These are phyloP conservation scores for Penicillium sp. DNA, from an alignment of 2,329 filamentous ascomycete species.

Conservation along the genomic window DNA sequence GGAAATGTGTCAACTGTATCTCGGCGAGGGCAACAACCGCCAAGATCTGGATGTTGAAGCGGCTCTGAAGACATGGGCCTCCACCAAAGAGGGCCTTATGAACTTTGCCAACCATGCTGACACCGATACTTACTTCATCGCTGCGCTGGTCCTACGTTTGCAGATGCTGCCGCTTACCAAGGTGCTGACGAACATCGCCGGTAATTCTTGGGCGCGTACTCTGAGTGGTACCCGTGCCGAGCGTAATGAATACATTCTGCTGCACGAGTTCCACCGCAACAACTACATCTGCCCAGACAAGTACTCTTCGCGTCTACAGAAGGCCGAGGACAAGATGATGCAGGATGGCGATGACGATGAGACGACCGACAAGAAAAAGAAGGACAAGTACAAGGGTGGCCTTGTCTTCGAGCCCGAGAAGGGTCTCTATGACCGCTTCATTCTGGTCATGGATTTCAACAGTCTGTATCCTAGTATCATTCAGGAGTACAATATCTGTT, in stretches of 20 bases:
- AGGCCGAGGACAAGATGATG: conserved; percentile 64
- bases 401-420: conserved; percentile 97
- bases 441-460: conserved; percentile 99
- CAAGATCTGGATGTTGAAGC: conserved; percentile 84
- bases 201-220: conserved; percentile 96
- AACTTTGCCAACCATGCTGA: conserved; percentile 93
- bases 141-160: conserved; percentile 79
- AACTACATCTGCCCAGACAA: conserved; percentile 99
- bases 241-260: conserved; percentile 97
- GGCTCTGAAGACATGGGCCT: conserved; percentile 81
- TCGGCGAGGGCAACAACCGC: conserved; percentile 66
- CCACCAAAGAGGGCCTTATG: conserved; percentile 76
- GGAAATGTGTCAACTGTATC: conserved; percentile 92
- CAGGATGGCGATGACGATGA: conserved; percentile 62
- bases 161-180: conserved; percentile 94
- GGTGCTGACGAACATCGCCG: conserved; percentile 90
- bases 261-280: conserved; percentile 93
- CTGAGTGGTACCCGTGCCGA: conserved; percentile 93
- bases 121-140: conserved; percentile 92
- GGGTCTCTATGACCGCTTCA: conserved; percentile 95
- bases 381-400: conserved; percentile 98
- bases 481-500: conserved; percentile 99
- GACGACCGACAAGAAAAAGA: conserved; percentile 77
- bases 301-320: conserved; percentile 70
- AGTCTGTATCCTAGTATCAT: conserved; percentile 98